These are phyloP conservation scores for Apiospora marii DNA, from an alignment of 2,329 filamentous ascomycete species.

Conservation along the genomic window DNA sequence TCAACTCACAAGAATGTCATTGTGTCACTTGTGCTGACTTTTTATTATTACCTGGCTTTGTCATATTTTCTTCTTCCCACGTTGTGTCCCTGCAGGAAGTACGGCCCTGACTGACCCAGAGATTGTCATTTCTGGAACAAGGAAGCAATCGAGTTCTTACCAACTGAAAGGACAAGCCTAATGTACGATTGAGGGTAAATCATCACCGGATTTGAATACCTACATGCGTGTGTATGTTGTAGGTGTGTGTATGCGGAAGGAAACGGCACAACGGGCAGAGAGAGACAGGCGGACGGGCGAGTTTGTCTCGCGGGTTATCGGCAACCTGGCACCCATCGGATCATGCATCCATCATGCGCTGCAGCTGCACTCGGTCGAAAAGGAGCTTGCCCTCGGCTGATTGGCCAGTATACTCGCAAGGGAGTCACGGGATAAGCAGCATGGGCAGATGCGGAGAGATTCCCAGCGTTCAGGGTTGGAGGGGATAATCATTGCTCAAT, in stretches of 20 bases:
- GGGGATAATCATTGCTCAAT: neutral
- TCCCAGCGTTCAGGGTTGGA: neutral
- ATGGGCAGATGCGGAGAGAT: neutral
- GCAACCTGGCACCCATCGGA: neutral
- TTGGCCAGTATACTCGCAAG: neutral
- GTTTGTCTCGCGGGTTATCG: conserved; percentile 1
- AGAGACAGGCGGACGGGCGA: neutral
- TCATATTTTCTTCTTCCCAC: neutral
- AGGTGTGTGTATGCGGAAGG: neutral
- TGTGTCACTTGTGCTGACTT: neutral
- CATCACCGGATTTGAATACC: neutral
- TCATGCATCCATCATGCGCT: neutral
- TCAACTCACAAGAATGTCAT: neutral
- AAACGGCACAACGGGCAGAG: neutral
- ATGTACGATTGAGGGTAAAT: conserved; percentile 6
- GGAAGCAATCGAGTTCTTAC: neutral
- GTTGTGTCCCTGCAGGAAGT: conserved; percentile 7
- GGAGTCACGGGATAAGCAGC: neutral
- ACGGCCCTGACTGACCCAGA: neutral
- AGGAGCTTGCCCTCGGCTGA: neutral
- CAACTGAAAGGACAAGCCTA: neutral
- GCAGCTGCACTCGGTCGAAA: neutral
- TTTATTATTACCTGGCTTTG: neutral
- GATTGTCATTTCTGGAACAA: conserved; percentile 1
- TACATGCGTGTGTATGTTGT: neutral